Base-by-base conservation (phyloP, 345 rosid species). In the Hibiscus syriacus region DNA sequence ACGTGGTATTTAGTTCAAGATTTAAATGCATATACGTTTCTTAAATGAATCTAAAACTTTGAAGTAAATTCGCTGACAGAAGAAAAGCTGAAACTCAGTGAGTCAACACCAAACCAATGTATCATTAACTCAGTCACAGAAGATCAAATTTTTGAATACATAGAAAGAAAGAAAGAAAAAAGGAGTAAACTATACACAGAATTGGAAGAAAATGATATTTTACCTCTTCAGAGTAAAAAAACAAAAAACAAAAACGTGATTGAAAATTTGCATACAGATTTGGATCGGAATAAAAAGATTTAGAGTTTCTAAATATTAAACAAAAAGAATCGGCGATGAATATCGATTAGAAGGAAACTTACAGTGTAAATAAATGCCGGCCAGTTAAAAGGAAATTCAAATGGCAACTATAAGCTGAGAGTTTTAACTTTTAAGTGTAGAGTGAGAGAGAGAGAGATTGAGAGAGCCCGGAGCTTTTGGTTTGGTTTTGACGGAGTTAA, bases 351-450 rank as follows among this genome's bases (percentile, higher is more conserved):
- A 41, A 11, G 43, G 66, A 36, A 61, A 50, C 69, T 72, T 52
- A 71, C 82, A 36, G 34, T 54, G 29, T n/a, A 48, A 48, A 23
- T 16, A 45, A 76, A 76, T 41, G 70, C 78, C 69, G 78, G 70
- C 76, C 46, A 41, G 53, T 39, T 52, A 66, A 50, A 50, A 34
- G 59, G 25, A 58, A 66, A 49, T 70, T 55, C 48, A 43, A 76
- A 80, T 55, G 69, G 74, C 69, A 66, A 69, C 70, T 29, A 48
- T 52, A n/a, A n/a, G n/a, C n/a, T n/a, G n/a, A 56, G 29, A 36
- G 41, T 36, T 36, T 36, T 36, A 2, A 36, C 4, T 43, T n/a
- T 61, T 38, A 20, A 50, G 7, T 57, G 6, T 9, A 34, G 13
- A 58, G 27, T 34, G 23, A 64, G 54, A 58, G 56, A 23, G 32